These are phyloP conservation scores for Pisolithus microcarpus DNA, from an alignment of 768 basidiomycete genomes.

Conservation along the genomic window DNA sequence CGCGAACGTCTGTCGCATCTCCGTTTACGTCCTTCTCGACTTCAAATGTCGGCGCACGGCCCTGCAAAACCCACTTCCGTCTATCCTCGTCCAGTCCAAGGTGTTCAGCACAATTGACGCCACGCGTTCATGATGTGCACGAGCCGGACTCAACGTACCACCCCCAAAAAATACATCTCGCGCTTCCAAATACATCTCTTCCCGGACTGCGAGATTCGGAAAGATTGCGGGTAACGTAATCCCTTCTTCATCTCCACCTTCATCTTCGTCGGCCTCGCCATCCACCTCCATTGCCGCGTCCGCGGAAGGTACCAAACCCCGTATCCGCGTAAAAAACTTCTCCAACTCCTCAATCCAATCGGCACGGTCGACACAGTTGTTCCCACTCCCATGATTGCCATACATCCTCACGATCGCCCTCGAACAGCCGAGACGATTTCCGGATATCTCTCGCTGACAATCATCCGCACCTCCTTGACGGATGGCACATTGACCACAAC, in stretches of 20 bases:
- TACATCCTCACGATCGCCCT: conserved; percentile 55
- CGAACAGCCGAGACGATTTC: conserved; percentile 45
- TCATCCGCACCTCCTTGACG: conserved; percentile 57
- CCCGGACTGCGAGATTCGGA: conserved; percentile 68
- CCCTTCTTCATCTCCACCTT: conserved; percentile 13
- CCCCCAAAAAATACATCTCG: conserved; percentile 89
- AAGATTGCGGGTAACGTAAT: conserved; percentile 43
- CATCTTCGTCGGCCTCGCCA: conserved; percentile 2
- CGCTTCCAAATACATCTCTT: conserved; percentile 84
- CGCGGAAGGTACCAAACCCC: conserved; percentile 49
- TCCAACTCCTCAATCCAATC: conserved; percentile 76
- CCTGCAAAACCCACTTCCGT: conserved; percentile 59
- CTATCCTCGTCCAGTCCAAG: conserved; percentile 67
- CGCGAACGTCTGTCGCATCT: conserved; percentile 44
- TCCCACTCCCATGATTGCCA: conserved; percentile 44
- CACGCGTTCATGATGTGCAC: conserved; percentile 42
- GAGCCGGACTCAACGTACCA: conserved; percentile 46
- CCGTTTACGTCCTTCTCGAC: conserved; percentile 65
- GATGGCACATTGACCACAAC: conserved; percentile 57
- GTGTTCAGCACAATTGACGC: conserved; percentile 46
- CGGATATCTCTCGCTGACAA: conserved; percentile 63
- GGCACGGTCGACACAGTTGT: conserved; percentile 47
- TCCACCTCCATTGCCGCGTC: conserved; percentile 38
- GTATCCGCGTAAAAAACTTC: conserved; percentile 75
- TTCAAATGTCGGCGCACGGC: conserved; percentile 59